Base-by-base conservation (phyloP, 176 grass and related monocot genomes). In the Cenchrus purpureus region DNA sequence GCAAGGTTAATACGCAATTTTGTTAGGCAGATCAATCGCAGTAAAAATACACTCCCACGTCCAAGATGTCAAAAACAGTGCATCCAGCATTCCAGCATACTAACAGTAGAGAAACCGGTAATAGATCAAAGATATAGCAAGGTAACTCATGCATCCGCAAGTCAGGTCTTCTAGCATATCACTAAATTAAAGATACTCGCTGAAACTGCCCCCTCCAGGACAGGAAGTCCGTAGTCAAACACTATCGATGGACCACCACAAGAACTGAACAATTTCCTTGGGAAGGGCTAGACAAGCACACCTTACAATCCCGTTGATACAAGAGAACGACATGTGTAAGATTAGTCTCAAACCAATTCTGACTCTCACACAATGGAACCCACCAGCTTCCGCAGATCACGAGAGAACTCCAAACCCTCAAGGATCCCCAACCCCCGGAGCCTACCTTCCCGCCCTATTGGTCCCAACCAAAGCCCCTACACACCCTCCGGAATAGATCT, bases 311-410 rank as follows among this genome's bases (percentile, higher is more conserved):
- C 66, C 17, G 8, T 58, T 5, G 0, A 58, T 4, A 17, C 15
- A 65, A 42, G 3, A 28, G 9, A 17, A 42, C 11, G 3, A 45
- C 34, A 63, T 19, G 19, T 52, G 17, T 8, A 68, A 71, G 46
- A 77, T 15, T 34, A 45, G 77, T 46, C 57, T 29, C 48, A 7
- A 7, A 3, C 20, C 25, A 43, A 31, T 40, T 46, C 43, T 32
- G 3, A 25, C 56, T 11, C 50, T 40, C 19, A 25, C 14, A 6
- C 53, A 22, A 20, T 8, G 11, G 15, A 69, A 76, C 29, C 68
- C 28, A 56, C 42, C 2, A 0, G 12, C 60, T 14, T n/a, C 11
- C 0, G 7, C 72, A 82, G 73, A 78, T 90, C 88, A 73, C 72
- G 8, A 29, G 11, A 77, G 9, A 50, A 19, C 8, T 12, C 7